Conservation (phyloP, 805 yeast genomes). For the Ogataea polymorpha region DNA sequence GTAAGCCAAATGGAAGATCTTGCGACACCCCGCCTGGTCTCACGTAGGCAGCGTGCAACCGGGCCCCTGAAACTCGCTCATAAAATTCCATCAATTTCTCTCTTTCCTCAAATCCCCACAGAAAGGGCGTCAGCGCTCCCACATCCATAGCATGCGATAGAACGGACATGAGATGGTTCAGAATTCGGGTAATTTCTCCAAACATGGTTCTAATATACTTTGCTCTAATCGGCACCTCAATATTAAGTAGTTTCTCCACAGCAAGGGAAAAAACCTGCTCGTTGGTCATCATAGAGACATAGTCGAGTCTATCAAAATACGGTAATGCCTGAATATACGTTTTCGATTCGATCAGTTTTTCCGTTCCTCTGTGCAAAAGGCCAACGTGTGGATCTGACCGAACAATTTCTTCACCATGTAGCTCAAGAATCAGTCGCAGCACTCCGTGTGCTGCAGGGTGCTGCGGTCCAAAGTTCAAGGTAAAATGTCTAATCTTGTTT, state of each 20-base stretch:
- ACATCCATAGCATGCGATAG: conserved; percentile 91
- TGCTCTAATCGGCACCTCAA: conserved; percentile 82
- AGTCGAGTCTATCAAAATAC: conserved; percentile 83
- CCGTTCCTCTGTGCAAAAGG: conserved; percentile 83
- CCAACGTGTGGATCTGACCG: conserved; percentile 91
- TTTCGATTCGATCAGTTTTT: conserved; percentile 80
- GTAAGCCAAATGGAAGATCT: conserved; percentile 80
- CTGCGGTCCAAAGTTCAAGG: conserved; percentile 89
- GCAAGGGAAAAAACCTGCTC: conserved; percentile 83
- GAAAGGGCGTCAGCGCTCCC: conserved; percentile 88
- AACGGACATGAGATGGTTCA: conserved; percentile 84
- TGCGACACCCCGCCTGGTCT: conserved; percentile 93
- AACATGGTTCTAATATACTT: conserved; percentile 81
- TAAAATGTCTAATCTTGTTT: conserved; percentile 75
- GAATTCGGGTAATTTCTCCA: conserved; percentile 80
- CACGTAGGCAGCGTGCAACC: conserved; percentile 83
- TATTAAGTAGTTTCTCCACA: conserved; percentile 77
- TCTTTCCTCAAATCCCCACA: conserved; percentile 94
- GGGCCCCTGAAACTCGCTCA: conserved; percentile 87
- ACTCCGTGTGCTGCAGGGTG: conserved; percentile 97
- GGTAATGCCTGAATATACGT: conserved; percentile 88
- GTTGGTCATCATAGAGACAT: conserved; percentile 86
- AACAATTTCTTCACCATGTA: conserved; percentile 85
- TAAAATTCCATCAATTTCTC: conserved; percentile 91
- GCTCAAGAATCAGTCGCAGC: conserved; percentile 77